phyloP scores from a whole-genome alignment of 306 rosid species.

The Psophocarpus tetragonolobus region DNA sequence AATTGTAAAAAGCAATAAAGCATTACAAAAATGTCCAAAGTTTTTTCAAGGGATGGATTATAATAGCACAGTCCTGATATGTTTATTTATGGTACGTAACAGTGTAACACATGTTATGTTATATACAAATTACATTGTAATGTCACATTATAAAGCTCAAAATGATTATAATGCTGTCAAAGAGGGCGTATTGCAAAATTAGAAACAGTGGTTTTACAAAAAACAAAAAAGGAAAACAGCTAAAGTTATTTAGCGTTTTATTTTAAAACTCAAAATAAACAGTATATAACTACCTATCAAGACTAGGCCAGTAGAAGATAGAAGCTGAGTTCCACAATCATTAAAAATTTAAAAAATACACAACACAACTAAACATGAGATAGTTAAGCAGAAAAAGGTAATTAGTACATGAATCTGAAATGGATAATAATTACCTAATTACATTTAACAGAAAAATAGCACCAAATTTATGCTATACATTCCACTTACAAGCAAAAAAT shows the following conservation, averaged over 20 bases:
- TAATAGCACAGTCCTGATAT: neutral
- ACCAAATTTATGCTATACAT: conserved; percentile 13
- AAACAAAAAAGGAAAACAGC: neutral
- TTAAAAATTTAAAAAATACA: conserved; percentile 24
- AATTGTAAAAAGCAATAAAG: neutral
- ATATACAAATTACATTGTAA: conserved; percentile 14
- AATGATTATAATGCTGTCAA: neutral
- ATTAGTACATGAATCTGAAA: neutral
- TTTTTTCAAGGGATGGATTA: neutral
- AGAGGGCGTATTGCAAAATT: conserved; percentile 12
- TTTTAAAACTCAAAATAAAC: conserved; percentile 9
- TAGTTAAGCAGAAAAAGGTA: conserved; percentile 9
- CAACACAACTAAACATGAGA: neutral
- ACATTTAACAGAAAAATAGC: conserved; percentile 13
- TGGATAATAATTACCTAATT: neutral
- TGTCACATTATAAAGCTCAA: conserved; percentile 18
- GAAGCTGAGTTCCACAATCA: neutral
- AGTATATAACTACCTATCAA: neutral
- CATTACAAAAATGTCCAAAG: neutral
- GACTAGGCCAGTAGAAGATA: conserved; percentile 28
- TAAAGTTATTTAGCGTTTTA: conserved; percentile 20
- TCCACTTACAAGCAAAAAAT: neutral
- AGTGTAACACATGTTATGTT: conserved; percentile 9
- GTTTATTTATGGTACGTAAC: conserved; percentile 5
- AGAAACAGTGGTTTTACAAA: conserved; percentile 20